A percentile compares a stretch with the other conserved stretches of the same genome.
Evolutionary conservation across 2,329 filamentous ascomycete genomes (phyloP).

Genomic region (Fusarium sambucinum): DNA sequence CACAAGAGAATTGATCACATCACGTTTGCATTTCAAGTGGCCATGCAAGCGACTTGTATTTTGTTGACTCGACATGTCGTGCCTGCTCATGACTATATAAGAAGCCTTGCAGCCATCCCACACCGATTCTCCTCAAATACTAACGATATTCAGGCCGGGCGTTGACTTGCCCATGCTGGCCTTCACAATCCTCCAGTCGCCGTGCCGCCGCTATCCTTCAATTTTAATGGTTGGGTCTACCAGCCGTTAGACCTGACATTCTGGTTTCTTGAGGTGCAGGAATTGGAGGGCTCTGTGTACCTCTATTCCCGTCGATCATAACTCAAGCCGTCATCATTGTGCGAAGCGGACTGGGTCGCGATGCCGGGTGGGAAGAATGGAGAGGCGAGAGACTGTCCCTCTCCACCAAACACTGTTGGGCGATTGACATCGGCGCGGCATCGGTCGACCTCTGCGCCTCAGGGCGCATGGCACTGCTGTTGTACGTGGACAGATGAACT

Average conservation of each 20-base stretch:
- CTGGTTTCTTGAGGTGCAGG: conserved; percentile 30
- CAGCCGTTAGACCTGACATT: conserved; percentile 41
- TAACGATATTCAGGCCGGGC: conserved; percentile 39
- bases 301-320: conserved; percentile 50
- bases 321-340: conserved; percentile 74
- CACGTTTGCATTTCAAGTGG: conserved; percentile 12
- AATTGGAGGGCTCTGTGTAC: conserved; percentile 41
- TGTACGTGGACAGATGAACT: conserved; percentile 63
- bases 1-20: conserved; percentile 2
- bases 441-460: conserved; percentile 58
- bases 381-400: conserved; percentile 60
- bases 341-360: conserved; percentile 75
- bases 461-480: conserved; percentile 56
- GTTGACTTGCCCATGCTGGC: conserved; percentile 25
- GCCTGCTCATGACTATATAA: conserved; percentile 38
- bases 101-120: conserved; percentile 40
- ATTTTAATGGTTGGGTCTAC: conserved; percentile 47
- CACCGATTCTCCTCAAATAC: conserved; percentile 45
- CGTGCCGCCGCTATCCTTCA: conserved; percentile 44
- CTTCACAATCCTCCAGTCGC: conserved; percentile 43
- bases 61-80: conserved; percentile 44
- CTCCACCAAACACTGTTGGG: conserved; percentile 63
- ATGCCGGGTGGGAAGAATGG: conserved; percentile 62
- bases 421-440: conserved; percentile 59
- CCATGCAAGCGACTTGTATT: conserved; percentile 47